Conservation (phyloP, 1,139 yeast species). For the Candida mesenterica region DNA sequence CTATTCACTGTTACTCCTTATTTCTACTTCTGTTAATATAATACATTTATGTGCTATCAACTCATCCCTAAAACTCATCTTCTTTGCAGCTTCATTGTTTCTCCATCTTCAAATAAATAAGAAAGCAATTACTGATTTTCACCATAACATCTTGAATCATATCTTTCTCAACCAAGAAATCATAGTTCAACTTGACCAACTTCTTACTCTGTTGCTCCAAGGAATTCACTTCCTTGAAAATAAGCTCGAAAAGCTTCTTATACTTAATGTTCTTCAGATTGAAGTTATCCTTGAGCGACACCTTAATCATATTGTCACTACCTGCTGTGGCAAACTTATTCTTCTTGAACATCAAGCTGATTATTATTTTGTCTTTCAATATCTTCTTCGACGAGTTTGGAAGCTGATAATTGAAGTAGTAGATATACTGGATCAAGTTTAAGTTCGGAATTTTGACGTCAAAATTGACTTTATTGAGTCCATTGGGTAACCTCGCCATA, state of each 20-base stretch:
- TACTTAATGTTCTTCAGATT: slow-evolving; percentile 40
- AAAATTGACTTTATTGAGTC: slow-evolving; percentile 30
- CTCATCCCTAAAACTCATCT: too few species aligned
- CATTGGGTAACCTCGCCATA: slow-evolving; percentile 26
- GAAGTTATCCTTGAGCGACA: slow-evolving; percentile 39
- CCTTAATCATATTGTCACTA: slow-evolving; percentile 22
- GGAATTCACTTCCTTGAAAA: slow-evolving; percentile 35
- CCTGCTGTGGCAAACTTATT: slow-evolving; percentile 32
- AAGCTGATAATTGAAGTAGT: slow-evolving; percentile 29
- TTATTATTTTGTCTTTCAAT: slow-evolving; percentile 34
- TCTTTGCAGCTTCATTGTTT: not conserved
- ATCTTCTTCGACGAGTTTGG: slow-evolving; percentile 32
- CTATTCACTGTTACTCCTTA: too few species aligned
- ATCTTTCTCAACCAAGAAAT: slow-evolving; percentile 29
- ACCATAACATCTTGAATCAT: slow-evolving; percentile 18
- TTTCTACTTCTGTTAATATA: not conserved
- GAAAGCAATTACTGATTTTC: slow-evolving; percentile 9
- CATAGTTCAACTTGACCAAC: slow-evolving; percentile 38
- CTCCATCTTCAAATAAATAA: slow-evolving; percentile 1
- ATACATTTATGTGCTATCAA: slow-evolving; percentile 1
- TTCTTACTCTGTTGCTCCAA: slow-evolving; percentile 17
- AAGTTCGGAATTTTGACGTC: slow-evolving; percentile 35
- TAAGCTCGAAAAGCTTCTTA: slow-evolving; percentile 40
- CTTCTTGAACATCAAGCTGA: slow-evolving; percentile 31
- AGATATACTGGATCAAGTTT: slow-evolving; percentile 35